phyloP scores from a whole-genome alignment of 2,329 filamentous ascomycete species.

The Chalaropsis thielavioides region DNA sequence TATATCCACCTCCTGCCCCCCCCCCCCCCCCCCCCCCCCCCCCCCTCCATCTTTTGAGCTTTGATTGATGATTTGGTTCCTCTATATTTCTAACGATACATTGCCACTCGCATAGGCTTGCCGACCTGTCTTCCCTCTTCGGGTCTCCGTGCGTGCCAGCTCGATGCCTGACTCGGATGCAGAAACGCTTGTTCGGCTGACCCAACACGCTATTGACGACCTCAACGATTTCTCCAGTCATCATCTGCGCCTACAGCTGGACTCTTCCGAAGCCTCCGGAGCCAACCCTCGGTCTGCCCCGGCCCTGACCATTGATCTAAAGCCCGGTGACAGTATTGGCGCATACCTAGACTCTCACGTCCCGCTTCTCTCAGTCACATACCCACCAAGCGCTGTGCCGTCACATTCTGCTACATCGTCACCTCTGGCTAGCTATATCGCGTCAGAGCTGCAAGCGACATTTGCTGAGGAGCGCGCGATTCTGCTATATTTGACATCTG shows the following conservation, averaged over 20 bases:
- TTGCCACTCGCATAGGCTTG: constrained; percentile 47
- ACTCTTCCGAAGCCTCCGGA: background rate
- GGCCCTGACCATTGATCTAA: constrained; percentile 56
- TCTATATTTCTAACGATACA: background rate
- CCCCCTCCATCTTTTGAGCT: background rate
- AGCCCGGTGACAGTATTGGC: constrained; percentile 42
- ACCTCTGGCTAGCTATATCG: constrained; percentile 60
- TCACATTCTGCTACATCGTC: constrained; percentile 52
- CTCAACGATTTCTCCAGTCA: constrained; percentile 80
- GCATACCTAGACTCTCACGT: constrained; percentile 54
- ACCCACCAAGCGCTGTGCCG: constrained; percentile 54
- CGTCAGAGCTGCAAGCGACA: constrained; percentile 58
- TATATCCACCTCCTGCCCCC: background rate
- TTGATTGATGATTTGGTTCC: background rate
- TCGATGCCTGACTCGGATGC: constrained; percentile 51
- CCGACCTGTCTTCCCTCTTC: constrained; percentile 73
- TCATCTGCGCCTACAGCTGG: constrained; percentile 37
- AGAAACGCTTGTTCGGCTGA: constrained; percentile 59
- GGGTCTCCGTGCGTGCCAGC: constrained; percentile 61
- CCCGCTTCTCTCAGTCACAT: constrained; percentile 62
- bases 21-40: too few relatives aligned
- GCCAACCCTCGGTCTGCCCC: constrained; percentile 25
- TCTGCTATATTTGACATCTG: constrained; percentile 58
- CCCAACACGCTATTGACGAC: constrained; percentile 74
- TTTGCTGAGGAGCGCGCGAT: constrained; percentile 84